phyloP scores from a whole-genome alignment of 169 alveolate species.

The Plasmodium malariae region DNA sequence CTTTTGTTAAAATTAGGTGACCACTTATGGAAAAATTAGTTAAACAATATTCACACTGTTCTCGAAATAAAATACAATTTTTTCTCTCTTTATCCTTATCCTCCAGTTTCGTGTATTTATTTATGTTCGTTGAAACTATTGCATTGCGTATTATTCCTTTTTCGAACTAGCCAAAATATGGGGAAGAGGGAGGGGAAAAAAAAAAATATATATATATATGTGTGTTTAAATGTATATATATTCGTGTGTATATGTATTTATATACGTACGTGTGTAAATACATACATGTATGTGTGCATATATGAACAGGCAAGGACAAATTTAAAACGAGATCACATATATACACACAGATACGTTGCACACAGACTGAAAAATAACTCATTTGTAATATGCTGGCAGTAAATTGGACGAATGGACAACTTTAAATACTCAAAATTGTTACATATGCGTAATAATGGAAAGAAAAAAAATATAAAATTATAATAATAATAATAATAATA shows the following conservation, averaged over 20 bases:
- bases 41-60: constrained; percentile 85
- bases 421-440: too few species aligned
- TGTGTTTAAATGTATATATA: too few species aligned
- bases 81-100: constrained; percentile 58
- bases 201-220: constrained; percentile 6
- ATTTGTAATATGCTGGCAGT: not conserved
- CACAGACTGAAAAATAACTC: too few species aligned
- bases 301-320: not conserved
- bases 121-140: constrained; percentile 36
- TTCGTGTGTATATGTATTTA: not conserved
- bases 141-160: constrained; percentile 73
- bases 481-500: too few species aligned
- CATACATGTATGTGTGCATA: not conserved
- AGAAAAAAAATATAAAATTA: too few species aligned
- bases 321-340: not conserved
- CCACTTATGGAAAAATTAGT: constrained; percentile 80
- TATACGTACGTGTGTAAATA: not conserved
- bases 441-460: too few species aligned
- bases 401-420: not conserved
- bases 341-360: not conserved
- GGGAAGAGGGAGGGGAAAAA: constrained; percentile 26
- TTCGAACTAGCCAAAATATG: constrained; percentile 47
- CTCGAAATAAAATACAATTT: constrained; percentile 81
- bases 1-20: constrained; percentile 82
- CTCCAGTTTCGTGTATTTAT: constrained; percentile 31